These are phyloP conservation scores for Yueomyces sinensis DNA, from an alignment of 805 yeast genomes.

Conservation along the genomic window DNA sequence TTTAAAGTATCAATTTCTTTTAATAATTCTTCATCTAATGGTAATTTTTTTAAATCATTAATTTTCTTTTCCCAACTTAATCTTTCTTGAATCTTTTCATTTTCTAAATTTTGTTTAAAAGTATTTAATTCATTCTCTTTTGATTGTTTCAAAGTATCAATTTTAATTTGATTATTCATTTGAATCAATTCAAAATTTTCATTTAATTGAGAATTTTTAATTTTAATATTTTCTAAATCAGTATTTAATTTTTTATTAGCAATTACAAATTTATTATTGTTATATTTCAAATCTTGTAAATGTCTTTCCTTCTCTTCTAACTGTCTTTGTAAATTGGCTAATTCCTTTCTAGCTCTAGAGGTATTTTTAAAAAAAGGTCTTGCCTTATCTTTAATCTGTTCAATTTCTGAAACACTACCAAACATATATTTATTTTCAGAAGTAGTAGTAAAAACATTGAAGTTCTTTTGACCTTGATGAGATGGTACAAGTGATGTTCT, in stretches of 20 bases:
- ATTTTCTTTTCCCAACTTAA: slow-evolving; percentile 10
- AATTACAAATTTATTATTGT: neutral
- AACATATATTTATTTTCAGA: slow-evolving; percentile 8
- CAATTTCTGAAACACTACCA: slow-evolving; percentile 21
- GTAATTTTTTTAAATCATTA: slow-evolving; percentile 8
- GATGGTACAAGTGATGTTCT: no score
- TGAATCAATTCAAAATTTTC: neutral
- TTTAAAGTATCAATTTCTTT: slow-evolving; percentile 7
- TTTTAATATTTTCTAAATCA: slow-evolving; percentile 10
- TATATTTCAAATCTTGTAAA: slow-evolving; percentile 14
- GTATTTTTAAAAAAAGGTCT: slow-evolving; percentile 21
- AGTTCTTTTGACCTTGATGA: no score
- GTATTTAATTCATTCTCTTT: slow-evolving; percentile 20
- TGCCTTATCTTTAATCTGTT: slow-evolving; percentile 21
- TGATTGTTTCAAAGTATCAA: slow-evolving; percentile 4
- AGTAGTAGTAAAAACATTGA: no score
- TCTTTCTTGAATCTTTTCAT: slow-evolving; percentile 7
- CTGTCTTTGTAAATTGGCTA: slow-evolving; percentile 18
- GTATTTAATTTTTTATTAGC: slow-evolving; percentile 7
- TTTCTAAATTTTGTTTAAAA: slow-evolving; percentile 15
- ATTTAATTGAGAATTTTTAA: slow-evolving; percentile 3
- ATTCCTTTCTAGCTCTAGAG: slow-evolving; percentile 14
- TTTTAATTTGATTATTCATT: neutral
- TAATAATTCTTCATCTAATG: slow-evolving; percentile 14
- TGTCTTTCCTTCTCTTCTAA: slow-evolving; percentile 8